Evolutionary conservation across 208 protist genomes (phyloP).

Genomic region (Leishmania tarentolae): DNA sequence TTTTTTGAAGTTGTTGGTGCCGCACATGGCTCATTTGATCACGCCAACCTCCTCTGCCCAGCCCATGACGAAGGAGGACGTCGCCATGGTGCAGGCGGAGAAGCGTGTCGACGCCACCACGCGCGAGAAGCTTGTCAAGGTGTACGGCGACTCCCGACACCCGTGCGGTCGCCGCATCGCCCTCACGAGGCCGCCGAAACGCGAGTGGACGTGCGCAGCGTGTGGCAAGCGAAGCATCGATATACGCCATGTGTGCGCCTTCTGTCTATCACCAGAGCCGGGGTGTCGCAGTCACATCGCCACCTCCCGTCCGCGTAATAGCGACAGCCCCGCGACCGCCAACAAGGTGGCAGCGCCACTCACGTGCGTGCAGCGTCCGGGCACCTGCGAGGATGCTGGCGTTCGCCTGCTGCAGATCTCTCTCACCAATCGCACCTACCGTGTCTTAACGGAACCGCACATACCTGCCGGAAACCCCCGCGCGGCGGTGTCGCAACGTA

Average conservation of each 20-base stretch:
- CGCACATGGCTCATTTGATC: conserved; percentile 43
- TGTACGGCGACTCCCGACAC: conserved; percentile 44
- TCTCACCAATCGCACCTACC: conserved; percentile 43
- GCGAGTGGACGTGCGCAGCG: conserved; percentile 40
- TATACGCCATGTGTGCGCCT: conserved; percentile 54
- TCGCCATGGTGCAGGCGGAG: conserved; percentile 39
- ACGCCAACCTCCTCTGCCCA: conserved; percentile 22
- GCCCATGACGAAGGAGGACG: conserved; percentile 42
- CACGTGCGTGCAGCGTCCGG: conserved; percentile 16
- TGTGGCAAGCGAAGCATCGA: conserved; percentile 43
- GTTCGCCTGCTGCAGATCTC: conserved; percentile 27
- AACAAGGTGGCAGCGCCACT: background rate
- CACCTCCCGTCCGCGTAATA: background rate
- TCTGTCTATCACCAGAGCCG: conserved; percentile 48
- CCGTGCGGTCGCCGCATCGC: conserved; percentile 20
- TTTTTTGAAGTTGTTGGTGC: background rate
- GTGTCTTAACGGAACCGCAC: conserved; percentile 39
- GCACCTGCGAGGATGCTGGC: conserved; percentile 21
- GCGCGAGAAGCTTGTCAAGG: conserved; percentile 37
- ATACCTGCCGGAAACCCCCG: conserved; percentile 1
- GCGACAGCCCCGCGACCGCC: background rate
- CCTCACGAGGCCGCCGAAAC: conserved; percentile 31
- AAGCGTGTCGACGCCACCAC: conserved; percentile 55
- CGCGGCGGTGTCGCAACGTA: background rate
- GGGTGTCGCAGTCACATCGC: background rate